Evolutionary conservation across 345 rosid genomes (phyloP).

Genomic region (Gossypioides kirkii): DNA sequence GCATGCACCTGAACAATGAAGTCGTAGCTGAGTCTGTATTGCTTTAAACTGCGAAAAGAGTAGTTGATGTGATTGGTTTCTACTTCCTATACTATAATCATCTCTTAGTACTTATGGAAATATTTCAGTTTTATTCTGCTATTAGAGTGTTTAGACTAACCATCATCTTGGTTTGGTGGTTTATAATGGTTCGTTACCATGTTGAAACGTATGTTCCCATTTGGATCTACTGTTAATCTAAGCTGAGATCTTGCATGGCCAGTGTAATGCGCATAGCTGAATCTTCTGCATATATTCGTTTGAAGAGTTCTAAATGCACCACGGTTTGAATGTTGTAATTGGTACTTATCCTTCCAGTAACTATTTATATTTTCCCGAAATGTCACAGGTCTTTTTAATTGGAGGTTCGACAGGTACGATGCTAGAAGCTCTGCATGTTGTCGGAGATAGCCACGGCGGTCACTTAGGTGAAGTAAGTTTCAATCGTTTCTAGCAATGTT

Average conservation of each 20-base stretch:
- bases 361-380: conserved; percentile 5
- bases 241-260: neutral
- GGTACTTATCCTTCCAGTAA: neutral
- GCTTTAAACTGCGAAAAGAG: neutral
- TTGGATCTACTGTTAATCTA: neutral
- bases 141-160: neutral
- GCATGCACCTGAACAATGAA: neutral
- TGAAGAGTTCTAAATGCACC: neutral
- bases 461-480: conserved; percentile 68
- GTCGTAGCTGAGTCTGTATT: neutral
- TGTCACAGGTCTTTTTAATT: conserved; percentile 67
- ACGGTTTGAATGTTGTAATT: neutral
- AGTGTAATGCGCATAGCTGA: neutral
- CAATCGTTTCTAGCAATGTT: too few species aligned
- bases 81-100: neutral
- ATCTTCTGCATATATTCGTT: neutral
- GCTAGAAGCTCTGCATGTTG: conserved; percentile 91
- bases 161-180: neutral
- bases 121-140: neutral
- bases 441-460: conserved; percentile 67
- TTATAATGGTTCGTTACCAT: neutral
- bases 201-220: neutral
- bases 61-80: neutral
- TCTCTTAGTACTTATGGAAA: neutral
- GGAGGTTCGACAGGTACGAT: conserved; percentile 98